Evolutionary conservation across 495 filamentous ascomycete species (phyloP), one percentile per base, ranked within the genome.

Genomic region (Hypoxylon intermedium): DNA sequence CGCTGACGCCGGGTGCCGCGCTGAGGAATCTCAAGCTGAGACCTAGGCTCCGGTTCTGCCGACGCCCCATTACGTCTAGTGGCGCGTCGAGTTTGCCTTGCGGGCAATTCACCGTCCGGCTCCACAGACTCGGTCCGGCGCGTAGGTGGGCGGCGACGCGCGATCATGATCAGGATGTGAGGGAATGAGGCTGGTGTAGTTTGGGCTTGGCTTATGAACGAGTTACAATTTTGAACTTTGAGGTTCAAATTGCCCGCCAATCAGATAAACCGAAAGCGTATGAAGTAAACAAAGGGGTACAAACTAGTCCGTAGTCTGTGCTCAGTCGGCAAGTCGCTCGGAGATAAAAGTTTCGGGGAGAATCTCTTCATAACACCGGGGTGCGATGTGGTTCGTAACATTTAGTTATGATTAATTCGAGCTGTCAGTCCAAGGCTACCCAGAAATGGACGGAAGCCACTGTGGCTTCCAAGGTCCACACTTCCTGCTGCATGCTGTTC

Each of bases 81-180:
- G 12, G 43, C 58, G 26, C 52, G 48, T 45, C 65, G 60, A 19
- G 66, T 69, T 24, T 63, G 68, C 50, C 66, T 59, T 7, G 57
- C 18, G 6, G 42, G 44, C 11, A 38, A 18, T 2, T 40, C 37
- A 30, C 19, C 24, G 15, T 13, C 20, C 33, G 50, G 59, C 41
- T 56, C 56, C 33, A 53, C 59, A 26, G 47, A 62, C 30, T 57
- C 59, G 2, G 52, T 54, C 40, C 43, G 62, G 41, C 65, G 66
- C n/a, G 59, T 55, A 46, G 55, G 18, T 24, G 53, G 58, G 57
- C 60, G 66, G 24, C 53, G 65, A 30, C 68, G 58, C 3, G 58
- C 45, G 50, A 40, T 49, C 68, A 71, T 71, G 30, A 20, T 53
- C 11, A 9, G 12, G n/a, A 42, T 37, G 31, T 12, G 3, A 38